Base-by-base conservation (phyloP, 805 yeast genomes). In the Groenewaldozyma salmanticensis region DNA sequence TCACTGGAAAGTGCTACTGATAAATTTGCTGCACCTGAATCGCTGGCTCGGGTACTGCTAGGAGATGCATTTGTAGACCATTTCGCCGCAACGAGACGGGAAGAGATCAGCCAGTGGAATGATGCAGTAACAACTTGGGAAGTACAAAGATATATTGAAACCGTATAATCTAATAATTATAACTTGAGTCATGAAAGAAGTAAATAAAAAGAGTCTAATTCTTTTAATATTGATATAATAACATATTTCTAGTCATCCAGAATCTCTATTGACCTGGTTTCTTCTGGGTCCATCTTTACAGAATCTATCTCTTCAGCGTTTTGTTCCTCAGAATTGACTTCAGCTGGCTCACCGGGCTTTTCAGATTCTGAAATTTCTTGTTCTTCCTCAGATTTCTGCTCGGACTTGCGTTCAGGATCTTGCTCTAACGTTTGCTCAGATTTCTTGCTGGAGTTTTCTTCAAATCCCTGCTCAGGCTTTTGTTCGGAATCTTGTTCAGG, bases 11-110 rank as follows among this genome's bases (percentile, higher is more conserved):
- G 39, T 6, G 61, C 62, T 2, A 53, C 59, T 15, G 48, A 42
- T 15, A 33, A 36, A 16, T 59, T 59, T 35, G 49, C 51, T 36
- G 42, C 48, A 5, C 46, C 48, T 4, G 44, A 44, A 1, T 47
- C 54, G 27, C 34, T 58, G 16, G 64, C 64, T 3, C 45, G 64
- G 9, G 54, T 55, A 37, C 61, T 64, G 6, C 50, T 67, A 31
- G 72, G 71, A 5, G 60, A 55, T 39, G 54, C 35, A 11, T 59
- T 59, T 46, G 64, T 59, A 6, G 60, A 59, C 19, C 64, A 59
- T 33, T 59, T 45, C 36, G 59, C 58, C 9, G 54, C 42, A 3
- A 59, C 64, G 9, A 42, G 64, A 17, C 33, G 40, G 24, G 59
- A 59, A 32, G 64, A 59, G 42, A 43, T 53, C 21, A 35, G 35